Percentiles rank a stretch among this genome's conserved stretches.
Conservation (phyloP, 176 grass and related monocot genomes). For the Eragrostis nindensis region DNA sequence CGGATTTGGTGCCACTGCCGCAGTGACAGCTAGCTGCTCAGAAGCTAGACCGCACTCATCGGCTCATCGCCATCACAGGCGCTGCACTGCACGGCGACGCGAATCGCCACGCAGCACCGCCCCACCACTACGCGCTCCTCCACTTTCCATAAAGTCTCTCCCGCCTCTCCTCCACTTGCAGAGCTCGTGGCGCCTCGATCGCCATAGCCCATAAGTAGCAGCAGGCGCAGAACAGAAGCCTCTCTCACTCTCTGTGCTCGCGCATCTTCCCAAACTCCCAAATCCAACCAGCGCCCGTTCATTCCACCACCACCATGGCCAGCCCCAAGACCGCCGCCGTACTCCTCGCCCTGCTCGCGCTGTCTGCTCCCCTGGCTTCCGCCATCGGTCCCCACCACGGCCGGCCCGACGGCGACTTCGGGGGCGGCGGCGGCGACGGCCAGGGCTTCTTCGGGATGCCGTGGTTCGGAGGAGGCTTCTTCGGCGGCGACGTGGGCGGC, state of each 20-base stretch:
- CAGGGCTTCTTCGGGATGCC: slow-evolving; percentile 30
- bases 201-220: not conserved
- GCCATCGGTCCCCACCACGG: not conserved
- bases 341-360: not conserved
- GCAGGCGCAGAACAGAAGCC: no score
- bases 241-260: no score
- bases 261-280: not conserved
- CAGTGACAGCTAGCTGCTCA: not conserved
- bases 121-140: not conserved
- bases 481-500: not conserved
- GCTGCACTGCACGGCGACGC: not conserved
- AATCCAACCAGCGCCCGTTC: not conserved
- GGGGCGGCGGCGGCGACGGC: not conserved
- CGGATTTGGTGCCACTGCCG: not conserved
- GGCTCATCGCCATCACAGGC: not conserved
- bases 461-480: slow-evolving; percentile 32
- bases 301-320: not conserved
- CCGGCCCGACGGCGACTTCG: not conserved
- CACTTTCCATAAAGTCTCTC: not conserved
- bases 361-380: not conserved
- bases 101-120: not conserved
- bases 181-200: not conserved
- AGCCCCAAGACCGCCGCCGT: not conserved
- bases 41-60: not conserved
- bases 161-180: not conserved